Percentiles rank a stretch among this genome's conserved stretches.
phyloP scores from a whole-genome alignment of 306 rosid species.

The Vachellia pachyceras region DNA sequence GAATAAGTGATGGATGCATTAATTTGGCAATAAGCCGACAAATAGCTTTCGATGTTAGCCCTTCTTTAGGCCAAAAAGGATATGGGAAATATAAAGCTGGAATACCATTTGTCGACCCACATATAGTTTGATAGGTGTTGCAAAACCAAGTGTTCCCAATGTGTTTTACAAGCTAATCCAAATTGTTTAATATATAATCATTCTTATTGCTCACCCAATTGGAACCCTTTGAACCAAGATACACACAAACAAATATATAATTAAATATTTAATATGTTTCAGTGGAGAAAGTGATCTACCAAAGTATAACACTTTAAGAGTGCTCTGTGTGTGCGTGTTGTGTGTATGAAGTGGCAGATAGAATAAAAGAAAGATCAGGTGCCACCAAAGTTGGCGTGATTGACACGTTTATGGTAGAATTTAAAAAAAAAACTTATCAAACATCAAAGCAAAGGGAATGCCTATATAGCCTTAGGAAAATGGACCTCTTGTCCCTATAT shows the following conservation, averaged over 20 bases:
- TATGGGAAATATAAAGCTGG: constrained; percentile 17
- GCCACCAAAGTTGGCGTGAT: not conserved
- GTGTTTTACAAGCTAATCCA: constrained; percentile 28
- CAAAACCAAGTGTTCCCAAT: constrained; percentile 17
- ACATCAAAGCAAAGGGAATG: not conserved
- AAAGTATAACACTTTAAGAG: constrained; percentile 14
- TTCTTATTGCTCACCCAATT: constrained; percentile 30
- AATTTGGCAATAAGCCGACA: constrained; percentile 33
- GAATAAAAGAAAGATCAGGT: not conserved
- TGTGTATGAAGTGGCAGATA: not conserved
- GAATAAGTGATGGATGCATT: not conserved
- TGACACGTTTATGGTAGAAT: not conserved
- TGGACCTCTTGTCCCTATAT: constrained; percentile 3
- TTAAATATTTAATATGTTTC: not conserved
- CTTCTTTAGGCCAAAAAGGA: constrained; percentile 29
- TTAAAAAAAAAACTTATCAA: constrained; percentile 10
- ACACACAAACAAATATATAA: too few relatives aligned
- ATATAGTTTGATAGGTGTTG: constrained; percentile 37
- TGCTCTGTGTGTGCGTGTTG: not conserved
- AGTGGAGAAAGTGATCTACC: constrained; percentile 40
- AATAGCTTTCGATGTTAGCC: constrained; percentile 27
- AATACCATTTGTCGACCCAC: constrained; percentile 21
- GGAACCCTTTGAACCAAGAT: constrained; percentile 17
- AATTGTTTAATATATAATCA: constrained; percentile 32
- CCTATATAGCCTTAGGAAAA: not conserved